Conservation (phyloP, 2,329 filamentous ascomycete species). For the Cladosporium sp. region DNA sequence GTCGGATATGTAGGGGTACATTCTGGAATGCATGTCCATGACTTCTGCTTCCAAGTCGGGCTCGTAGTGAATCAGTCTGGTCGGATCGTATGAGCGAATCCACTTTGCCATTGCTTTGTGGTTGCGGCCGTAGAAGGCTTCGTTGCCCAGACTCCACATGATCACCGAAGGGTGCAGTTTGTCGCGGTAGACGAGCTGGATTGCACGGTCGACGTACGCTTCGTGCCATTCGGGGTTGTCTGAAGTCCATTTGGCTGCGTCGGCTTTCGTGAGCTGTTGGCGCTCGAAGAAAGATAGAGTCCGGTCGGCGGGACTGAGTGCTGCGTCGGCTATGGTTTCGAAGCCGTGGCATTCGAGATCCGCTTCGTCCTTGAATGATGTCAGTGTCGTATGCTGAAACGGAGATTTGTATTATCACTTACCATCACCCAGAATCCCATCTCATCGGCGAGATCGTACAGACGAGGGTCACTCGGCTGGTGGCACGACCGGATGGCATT, state of each 20-base stretch:
- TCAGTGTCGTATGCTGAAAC: not conserved
- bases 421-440: constrained; percentile 61
- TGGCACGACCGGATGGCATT: constrained; percentile 67
- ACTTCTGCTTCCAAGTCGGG: constrained; percentile 56
- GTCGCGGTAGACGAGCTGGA: constrained; percentile 61
- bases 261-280: constrained; percentile 49
- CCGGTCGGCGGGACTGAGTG: constrained; percentile 12
- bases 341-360: constrained; percentile 47
- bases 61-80: constrained; percentile 62
- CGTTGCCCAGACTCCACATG: constrained; percentile 70
- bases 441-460: constrained; percentile 60
- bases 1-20: constrained; percentile 56
- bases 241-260: constrained; percentile 55
- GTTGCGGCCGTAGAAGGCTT: constrained; percentile 67
- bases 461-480: constrained; percentile 58
- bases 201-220: constrained; percentile 64
- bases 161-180: constrained; percentile 68
- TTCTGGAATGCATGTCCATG: constrained; percentile 63
- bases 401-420: not conserved
- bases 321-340: constrained; percentile 31
- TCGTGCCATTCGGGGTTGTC: constrained; percentile 58
- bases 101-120: constrained; percentile 64
- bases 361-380: constrained; percentile 38
- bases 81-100: constrained; percentile 53
- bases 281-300: constrained; percentile 13